Evolutionary conservation across 495 filamentous ascomycete species (phyloP), one percentile per base, ranked within the genome.

Genomic region (Lentithecium fluviatile): DNA sequence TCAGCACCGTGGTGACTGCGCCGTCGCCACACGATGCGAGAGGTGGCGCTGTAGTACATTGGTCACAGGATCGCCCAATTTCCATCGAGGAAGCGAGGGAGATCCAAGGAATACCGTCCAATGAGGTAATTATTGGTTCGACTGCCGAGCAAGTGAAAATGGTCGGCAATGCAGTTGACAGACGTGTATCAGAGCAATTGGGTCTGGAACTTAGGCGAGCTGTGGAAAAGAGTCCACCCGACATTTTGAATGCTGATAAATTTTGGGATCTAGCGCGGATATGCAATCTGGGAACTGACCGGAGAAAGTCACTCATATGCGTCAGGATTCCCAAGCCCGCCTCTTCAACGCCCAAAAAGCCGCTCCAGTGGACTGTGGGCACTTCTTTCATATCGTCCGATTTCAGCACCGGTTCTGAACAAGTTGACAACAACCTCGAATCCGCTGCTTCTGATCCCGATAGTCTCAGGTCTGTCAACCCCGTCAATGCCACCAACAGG

Each of bases 141-240:
- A 63, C 76, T 0, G 36, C 52, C 0, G 71, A 82, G 12, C 81
- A 85, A 62, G 84, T 80, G 74, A 82, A 78, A 55, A 79, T 88
- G 37, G 74, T 89, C 13, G 88, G 88, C 0, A 91, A 92, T 67
- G 84, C 82, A 49, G 88, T 91, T 2, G 80, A 83, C n/a, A 79
- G 86, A 21, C 76, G 76, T 5, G 80, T 88, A 17, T 77, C 86
- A 6, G 55, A 88, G 21, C 85, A 82, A 15, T 67, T 88, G 40
- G 87, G 87, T 0, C 59, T 88, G 6, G 66, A 77, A 36, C 71
- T 90, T 2, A 72, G 86, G 19, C 78, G 85, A 57, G 85, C 88
- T 0, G 19, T 43, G 4, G 15, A 20, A 43, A 5, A 43, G 40
- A 6, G 5, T 6, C 40, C 40, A 15, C 15, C 40, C 15, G 15